Percentiles rank a stretch among this genome's conserved stretches.
phyloP scores from a whole-genome alignment of 352 stramenopile species.

The Globisporangium alternatum region DNA sequence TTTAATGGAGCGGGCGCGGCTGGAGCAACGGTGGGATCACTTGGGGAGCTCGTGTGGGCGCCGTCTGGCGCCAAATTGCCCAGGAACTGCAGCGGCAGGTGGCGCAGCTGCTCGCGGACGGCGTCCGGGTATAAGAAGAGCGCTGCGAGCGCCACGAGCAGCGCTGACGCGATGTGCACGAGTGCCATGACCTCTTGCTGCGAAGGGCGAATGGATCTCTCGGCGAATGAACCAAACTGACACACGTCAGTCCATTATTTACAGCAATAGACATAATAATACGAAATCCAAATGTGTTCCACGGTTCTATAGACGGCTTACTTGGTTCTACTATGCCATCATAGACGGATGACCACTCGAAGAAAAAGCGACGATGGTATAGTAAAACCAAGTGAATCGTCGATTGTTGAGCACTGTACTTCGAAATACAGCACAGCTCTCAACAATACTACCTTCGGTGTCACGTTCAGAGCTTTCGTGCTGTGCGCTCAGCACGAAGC shows the following conservation, averaged over 20 bases:
- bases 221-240: neutral
- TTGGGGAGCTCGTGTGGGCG: neutral
- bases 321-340: too few relatives aligned
- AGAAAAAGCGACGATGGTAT: too few relatives aligned
- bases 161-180: conserved; percentile 1
- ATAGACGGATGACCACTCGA: too few relatives aligned
- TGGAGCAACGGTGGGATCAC: neutral
- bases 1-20: conserved; percentile 20
- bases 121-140: conserved; percentile 9
- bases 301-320: too few relatives aligned
- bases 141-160: conserved; percentile 11
- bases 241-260: neutral
- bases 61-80: neutral
- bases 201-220: neutral
- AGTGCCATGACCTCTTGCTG: neutral
- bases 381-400: too few relatives aligned
- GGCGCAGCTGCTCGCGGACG: neutral
- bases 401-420: too few relatives aligned
- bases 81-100: neutral
- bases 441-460: too few relatives aligned
- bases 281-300: too few relatives aligned
- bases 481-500: too few relatives aligned
- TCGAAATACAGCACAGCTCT: too few relatives aligned
- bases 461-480: too few relatives aligned
- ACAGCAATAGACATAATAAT: too few relatives aligned